phyloP scores from a whole-genome alignment of 2,329 filamentous ascomycete species.

The Stagonosporopsis chrysanthemi region DNA sequence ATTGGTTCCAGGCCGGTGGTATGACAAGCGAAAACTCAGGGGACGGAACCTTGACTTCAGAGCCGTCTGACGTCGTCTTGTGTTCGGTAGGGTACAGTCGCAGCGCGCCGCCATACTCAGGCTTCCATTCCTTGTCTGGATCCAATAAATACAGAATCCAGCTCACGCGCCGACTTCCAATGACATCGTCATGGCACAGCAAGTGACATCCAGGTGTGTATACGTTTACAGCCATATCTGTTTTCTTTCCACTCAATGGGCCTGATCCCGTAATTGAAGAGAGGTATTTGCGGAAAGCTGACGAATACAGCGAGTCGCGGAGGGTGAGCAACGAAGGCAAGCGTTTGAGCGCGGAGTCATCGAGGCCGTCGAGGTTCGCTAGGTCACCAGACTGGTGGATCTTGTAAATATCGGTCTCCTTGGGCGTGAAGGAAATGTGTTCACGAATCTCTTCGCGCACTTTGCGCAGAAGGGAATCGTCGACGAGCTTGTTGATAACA shows the following conservation, averaged over 20 bases:
- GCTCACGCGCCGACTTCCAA: constrained; percentile 93
- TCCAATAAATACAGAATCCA: constrained; percentile 97
- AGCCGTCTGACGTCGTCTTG: constrained; percentile 71
- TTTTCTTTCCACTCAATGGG: constrained; percentile 88
- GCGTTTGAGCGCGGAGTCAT: constrained; percentile 82
- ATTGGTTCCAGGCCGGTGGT: constrained; percentile 94
- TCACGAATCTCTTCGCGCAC: constrained; percentile 89
- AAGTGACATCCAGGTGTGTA: constrained; percentile 97
- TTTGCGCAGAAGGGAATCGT: constrained; percentile 80
- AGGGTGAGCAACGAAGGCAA: constrained; percentile 88
- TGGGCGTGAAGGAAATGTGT: constrained; percentile 94
- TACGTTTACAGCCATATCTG: constrained; percentile 98
- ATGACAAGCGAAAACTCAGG: constrained; percentile 83
- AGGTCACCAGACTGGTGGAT: constrained; percentile 98
- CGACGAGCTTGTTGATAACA: constrained; percentile 82
- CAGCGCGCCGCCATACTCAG: constrained; percentile 91
- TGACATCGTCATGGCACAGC: constrained; percentile 97
- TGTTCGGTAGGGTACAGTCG: constrained; percentile 80
- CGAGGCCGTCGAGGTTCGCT: constrained; percentile 93
- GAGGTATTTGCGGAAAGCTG: constrained; percentile 86
- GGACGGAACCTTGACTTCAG: constrained; percentile 78
- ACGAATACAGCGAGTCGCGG: constrained; percentile 94
- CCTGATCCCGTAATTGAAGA: constrained; percentile 86
- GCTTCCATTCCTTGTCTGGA: constrained; percentile 87
- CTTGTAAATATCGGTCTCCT: constrained; percentile 99